Evolutionary conservation across 2,329 filamentous ascomycete species (phyloP), one percentile per base, ranked within the genome.

Genomic region (Aspergillus pseudonomiae): DNA sequence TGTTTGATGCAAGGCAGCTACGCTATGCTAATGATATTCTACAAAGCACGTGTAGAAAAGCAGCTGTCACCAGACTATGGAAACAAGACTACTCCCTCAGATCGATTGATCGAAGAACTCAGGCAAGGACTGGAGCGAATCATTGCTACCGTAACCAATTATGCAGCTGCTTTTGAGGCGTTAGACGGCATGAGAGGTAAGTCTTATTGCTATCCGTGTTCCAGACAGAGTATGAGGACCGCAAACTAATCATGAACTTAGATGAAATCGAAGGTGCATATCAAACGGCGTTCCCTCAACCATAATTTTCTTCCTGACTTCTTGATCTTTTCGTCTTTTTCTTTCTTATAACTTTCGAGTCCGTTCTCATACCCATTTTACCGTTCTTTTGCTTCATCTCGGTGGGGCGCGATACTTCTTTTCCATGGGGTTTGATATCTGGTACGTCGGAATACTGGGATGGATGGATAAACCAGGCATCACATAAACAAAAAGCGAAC

Each of bases 1-100:
- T 82, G 80, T 63, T 73, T 80, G 9, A 81, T 82, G 79, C 80
- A 82, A 65, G 77, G 78, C 46, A 81, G 79, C 63, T 82, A 82
- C 63, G 79, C 79, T 6, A 75, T 82, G 73, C 69, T 82, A 19
- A 82, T 82, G 80, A 72, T 81, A 9, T 81, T 76, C 60, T 80
- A 79, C 66, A 80, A 80, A 62, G 75, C 76, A 11, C 74, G 76
- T 14, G 74, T 79, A n/a, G 71, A 74, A 54, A 78, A 77, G 45
- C 72, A 76, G 30, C 58, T 72, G 7, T 70, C 71, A 1, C 69
- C 70, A 1, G 73, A 73, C 12, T 66, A 66, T 12, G 67, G 67
- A 11, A 68, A 62, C 61, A 71, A 73, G 3, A 54, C 62, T 7
- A 71, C 69, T 53, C 67, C 76, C 0, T 70, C 70, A 1, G 74